These are phyloP conservation scores for Aspergillus proliferans DNA, from an alignment of 2,329 filamentous ascomycete genomes.

Conservation along the genomic window DNA sequence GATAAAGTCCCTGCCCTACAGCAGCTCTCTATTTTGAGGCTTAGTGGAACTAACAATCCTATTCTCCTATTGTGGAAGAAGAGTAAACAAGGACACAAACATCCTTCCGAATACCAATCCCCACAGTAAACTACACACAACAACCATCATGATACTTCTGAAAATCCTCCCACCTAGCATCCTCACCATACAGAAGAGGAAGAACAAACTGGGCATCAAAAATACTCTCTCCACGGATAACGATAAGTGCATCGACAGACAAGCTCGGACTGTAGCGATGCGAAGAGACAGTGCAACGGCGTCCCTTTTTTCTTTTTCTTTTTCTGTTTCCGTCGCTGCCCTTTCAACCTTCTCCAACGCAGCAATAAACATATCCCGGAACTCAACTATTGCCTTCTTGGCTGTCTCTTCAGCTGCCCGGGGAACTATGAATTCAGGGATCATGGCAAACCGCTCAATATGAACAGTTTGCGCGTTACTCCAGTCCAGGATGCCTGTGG, in stretches of 20 bases:
- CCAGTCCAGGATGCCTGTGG: not conserved
- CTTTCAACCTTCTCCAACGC: not conserved
- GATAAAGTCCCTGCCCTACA: no score
- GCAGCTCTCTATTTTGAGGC: no score
- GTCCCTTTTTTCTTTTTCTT: not conserved
- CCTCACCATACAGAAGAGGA: not conserved
- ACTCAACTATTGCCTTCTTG: not conserved
- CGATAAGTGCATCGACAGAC: not conserved
- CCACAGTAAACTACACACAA: not conserved
- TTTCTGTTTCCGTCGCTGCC: not conserved
- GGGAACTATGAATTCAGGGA: not conserved
- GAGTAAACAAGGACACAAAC: no score
- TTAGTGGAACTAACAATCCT: no score
- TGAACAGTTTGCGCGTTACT: not conserved
- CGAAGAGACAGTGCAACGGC: not conserved
- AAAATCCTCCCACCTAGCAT: not conserved
- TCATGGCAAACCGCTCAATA: not conserved
- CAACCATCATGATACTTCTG: not conserved
- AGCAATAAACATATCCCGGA: slow-evolving; percentile 1
- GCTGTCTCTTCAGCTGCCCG: not conserved
- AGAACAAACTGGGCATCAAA: not conserved
- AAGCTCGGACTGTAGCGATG: not conserved
- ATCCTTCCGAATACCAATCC: no score
- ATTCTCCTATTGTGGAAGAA: no score
- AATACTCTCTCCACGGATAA: not conserved